Percentiles rank a stretch among this genome's conserved stretches.
These are phyloP conservation scores for Saccharomyces hybrid DNA, from an alignment of 1,139 yeast species.

Conservation along the genomic window DNA sequence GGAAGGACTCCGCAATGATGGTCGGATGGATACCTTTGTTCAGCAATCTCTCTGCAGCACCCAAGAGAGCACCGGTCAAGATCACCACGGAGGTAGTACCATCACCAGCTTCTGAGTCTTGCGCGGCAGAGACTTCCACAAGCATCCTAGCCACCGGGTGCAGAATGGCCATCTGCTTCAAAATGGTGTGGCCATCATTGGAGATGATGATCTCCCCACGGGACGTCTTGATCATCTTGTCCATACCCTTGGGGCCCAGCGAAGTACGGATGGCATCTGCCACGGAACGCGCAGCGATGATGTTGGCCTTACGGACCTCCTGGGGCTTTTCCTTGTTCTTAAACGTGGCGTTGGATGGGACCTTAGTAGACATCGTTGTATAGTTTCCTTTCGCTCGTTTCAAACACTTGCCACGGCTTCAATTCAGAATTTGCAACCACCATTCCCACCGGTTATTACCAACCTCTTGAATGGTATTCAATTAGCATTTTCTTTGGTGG, in stretches of 20 bases:
- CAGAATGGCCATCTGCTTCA: conserved; percentile 93
- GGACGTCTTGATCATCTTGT: conserved; percentile 93
- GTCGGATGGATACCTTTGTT: conserved; percentile 94
- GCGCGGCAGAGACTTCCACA: conserved; percentile 95
- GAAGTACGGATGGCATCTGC: conserved; percentile 97
- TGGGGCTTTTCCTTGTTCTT: conserved; percentile 94
- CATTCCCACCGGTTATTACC: not conserved
- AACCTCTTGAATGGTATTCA: not conserved
- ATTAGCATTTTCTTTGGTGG: not conserved
- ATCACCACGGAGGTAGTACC: conserved; percentile 98
- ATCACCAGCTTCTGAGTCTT: conserved; percentile 97
- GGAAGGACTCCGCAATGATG: conserved; percentile 88
- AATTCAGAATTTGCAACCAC: not conserved
- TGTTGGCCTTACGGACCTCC: conserved; percentile 89
- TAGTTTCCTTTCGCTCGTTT: not conserved
- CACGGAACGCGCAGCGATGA: conserved; percentile 93
- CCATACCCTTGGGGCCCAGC: conserved; percentile 98
- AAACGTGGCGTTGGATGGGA: conserved; percentile 79
- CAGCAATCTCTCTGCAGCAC: conserved; percentile 87
- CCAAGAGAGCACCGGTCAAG: conserved; percentile 84
- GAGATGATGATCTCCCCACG: conserved; percentile 90
- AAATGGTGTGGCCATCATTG: conserved; percentile 94
- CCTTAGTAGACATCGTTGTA: conserved; percentile 20
- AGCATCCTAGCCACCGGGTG: conserved; percentile 99
- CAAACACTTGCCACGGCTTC: not conserved